Conservation (phyloP, 768 basidiomycete genomes). For the Hygrocybe punicea region DNA sequence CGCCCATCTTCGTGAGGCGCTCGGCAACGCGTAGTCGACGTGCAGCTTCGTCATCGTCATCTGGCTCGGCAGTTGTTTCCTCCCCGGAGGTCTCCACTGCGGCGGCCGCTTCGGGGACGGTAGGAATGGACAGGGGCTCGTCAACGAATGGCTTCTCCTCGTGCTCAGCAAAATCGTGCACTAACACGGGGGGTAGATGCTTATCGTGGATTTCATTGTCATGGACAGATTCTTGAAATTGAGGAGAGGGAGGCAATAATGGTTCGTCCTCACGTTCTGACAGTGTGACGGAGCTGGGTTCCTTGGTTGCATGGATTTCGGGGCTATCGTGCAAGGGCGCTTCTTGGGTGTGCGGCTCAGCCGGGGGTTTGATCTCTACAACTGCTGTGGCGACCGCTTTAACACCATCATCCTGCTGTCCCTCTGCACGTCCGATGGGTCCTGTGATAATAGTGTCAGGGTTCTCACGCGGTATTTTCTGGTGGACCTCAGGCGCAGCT, state of each 20-base stretch:
- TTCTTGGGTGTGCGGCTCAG: neutral
- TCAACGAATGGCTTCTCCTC: slow-evolving; percentile 8
- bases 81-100: neutral
- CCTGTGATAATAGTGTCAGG: slow-evolving; percentile 10
- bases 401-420: neutral
- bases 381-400: neutral
- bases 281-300: neutral
- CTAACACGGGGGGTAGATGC: neutral
- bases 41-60: slow-evolving; percentile 52
- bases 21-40: slow-evolving; percentile 59
- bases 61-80: slow-evolving; percentile 9
- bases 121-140: neutral
- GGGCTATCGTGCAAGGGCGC: neutral
- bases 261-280: neutral
- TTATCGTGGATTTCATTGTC: neutral
- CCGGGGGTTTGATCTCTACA: neutral
- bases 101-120: neutral
- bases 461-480: slow-evolving; percentile 16
- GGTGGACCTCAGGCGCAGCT: neutral
- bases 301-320: neutral
- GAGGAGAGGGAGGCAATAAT: neutral
- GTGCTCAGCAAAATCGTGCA: neutral
- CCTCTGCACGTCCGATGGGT: neutral
- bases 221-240: too few species aligned
- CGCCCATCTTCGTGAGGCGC: slow-evolving; percentile 49